Evolutionary conservation across 1,139 yeast genomes (phyloP).

Genomic region (Candida tropicalis): DNA sequence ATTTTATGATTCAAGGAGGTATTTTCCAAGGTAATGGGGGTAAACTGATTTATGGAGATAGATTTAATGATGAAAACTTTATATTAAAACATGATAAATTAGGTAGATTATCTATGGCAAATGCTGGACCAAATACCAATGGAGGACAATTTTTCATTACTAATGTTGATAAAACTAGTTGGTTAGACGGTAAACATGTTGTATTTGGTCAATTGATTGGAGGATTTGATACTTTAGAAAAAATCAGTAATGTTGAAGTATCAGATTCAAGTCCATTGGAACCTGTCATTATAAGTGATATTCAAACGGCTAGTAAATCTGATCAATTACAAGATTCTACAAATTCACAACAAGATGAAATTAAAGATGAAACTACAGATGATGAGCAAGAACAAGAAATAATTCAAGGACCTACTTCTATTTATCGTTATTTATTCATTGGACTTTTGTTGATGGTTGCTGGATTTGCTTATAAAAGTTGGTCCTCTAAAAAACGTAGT

Average conservation of each 20-base stretch:
- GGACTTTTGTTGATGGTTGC: slow-evolving; percentile 21
- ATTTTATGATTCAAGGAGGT: slow-evolving; percentile 48
- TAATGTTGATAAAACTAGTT: slow-evolving; percentile 27
- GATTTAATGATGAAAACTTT: slow-evolving; percentile 44
- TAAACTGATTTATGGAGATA: slow-evolving; percentile 31
- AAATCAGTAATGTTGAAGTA: slow-evolving; percentile 38
- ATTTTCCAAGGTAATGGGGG: slow-evolving; percentile 38
- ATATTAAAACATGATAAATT: slow-evolving; percentile 33
- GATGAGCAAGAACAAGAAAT: slow-evolving; percentile 12
- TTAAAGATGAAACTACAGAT: slow-evolving; percentile 8
- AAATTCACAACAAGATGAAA: not conserved
- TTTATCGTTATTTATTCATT: slow-evolving; percentile 20
- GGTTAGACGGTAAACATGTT: slow-evolving; percentile 58
- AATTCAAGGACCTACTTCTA: slow-evolving; percentile 14
- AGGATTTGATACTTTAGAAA: slow-evolving; percentile 42
- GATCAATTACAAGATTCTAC: not conserved
- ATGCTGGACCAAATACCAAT: slow-evolving; percentile 43
- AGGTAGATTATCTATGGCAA: slow-evolving; percentile 49
- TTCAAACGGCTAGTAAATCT: slow-evolving; percentile 14
- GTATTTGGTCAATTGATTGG: slow-evolving; percentile 57
- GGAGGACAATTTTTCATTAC: slow-evolving; percentile 48
- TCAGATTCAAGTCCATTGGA: slow-evolving; percentile 43
- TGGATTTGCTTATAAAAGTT: slow-evolving; percentile 20
- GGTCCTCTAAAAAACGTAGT: slow-evolving; percentile 19
- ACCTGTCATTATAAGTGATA: slow-evolving; percentile 29